Base-by-base conservation (phyloP, 1,139 yeast species). In the Nakaseomyces bracarensis region DNA sequence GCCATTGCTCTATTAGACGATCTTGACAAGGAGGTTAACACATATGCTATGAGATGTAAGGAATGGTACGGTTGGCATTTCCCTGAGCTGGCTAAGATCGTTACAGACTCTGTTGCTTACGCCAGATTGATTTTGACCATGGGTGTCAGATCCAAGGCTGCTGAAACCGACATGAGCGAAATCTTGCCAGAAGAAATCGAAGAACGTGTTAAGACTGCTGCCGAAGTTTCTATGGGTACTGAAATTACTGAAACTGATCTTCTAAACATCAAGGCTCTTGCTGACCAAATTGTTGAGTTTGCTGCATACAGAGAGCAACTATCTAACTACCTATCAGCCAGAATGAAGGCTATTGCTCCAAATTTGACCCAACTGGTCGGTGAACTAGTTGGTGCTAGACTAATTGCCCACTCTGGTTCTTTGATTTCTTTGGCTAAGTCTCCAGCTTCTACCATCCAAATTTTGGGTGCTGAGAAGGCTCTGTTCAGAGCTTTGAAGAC, bases 21-120 rank as follows among this genome's bases (percentile, higher is more conserved):
- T 65, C 77, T 91, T 61, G 98, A 91, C 71, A 91, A 91, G 71
- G 98, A 93, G 65, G 76, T 91, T 60, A 91, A 91, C 72, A 93
- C 97, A 41, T 91, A 85, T 61, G 91, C 97, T 54, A 91, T 91
- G 99, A 81, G 99, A 72, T 77, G 79, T 64, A 89, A 89, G 72
- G 99, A 91, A 72, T 91, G 99, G 99, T 91, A 93, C 70, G 97
- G 98, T 52, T 91, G 99, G 99, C 99, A 91, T 67, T 93, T 91
- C 79, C 99, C 99, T 35, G 99, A 91, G 70, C 77, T 91, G 77
- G 96, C 96, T 61, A 91, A 91, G 75, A 86, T 91, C 64, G 87
- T 89, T 55, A 79, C 85, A 55, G 98, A 91, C 68, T 89, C 95
- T 54, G 93, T 85, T 60, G 95, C 95, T 43, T 89, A 79, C 65